phyloP scores from a whole-genome alignment of 805 yeast genomes.

The Candida endomychidarum region DNA sequence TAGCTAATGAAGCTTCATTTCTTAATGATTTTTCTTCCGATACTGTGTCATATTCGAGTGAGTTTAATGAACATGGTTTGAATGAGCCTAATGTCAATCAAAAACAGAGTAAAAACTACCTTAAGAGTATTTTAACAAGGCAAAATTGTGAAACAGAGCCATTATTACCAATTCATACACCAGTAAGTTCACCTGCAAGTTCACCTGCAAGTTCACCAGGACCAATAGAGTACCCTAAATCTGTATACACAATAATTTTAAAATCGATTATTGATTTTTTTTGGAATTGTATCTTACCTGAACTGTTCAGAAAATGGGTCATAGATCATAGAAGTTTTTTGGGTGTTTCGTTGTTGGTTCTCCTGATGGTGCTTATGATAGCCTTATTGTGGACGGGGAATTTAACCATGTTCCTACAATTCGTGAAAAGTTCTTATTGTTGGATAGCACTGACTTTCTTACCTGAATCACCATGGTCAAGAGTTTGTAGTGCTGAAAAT shows the following conservation, averaged over 20 bases:
- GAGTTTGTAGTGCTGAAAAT: slow-evolving; percentile 1
- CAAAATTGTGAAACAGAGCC: slow-evolving; percentile 16
- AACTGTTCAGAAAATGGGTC: slow-evolving; percentile 15
- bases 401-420: slow-evolving; percentile 1
- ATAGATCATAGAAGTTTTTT: slow-evolving; percentile 6
- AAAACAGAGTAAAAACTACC: slow-evolving; percentile 5
- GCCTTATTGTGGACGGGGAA: slow-evolving; percentile 19
- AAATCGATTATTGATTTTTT: slow-evolving; percentile 10
- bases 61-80: slow-evolving; percentile 8
- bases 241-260: not conserved
- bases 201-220: slow-evolving; percentile 13
- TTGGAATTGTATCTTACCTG: slow-evolving; percentile 20
- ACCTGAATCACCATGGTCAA: slow-evolving; percentile 3
- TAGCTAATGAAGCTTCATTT: slow-evolving; percentile 26
- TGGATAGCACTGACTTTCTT: not conserved
- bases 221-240: not conserved
- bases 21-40: slow-evolving; percentile 17
- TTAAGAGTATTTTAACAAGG: slow-evolving; percentile 6
- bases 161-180: slow-evolving; percentile 20
- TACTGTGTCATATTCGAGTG: slow-evolving; percentile 4
- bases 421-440: slow-evolving; percentile 3
- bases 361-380: slow-evolving; percentile 11
- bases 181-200: slow-evolving; percentile 5
- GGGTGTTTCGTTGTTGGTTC: slow-evolving; percentile 2
- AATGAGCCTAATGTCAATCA: not conserved